Base-by-base conservation (phyloP, 148 eudicot genomes). In the Rhododendron williamsianum region DNA sequence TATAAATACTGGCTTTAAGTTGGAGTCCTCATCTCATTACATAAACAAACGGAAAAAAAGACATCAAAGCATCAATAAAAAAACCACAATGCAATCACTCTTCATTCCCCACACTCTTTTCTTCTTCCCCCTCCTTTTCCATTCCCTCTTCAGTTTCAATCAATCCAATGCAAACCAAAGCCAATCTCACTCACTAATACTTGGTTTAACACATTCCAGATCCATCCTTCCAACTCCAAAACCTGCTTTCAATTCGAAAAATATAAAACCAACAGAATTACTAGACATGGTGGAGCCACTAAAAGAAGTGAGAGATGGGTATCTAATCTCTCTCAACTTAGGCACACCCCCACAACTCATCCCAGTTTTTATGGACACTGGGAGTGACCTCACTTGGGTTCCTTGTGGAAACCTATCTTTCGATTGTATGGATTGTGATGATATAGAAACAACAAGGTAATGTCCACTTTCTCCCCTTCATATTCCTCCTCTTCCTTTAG, bases 301-400 rank as follows among this genome's bases (percentile, higher is more conserved):
- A 30, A 91, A 86, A 86, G 92, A 86, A 81, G 78, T 85, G 46
- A 92, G 93, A 82, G 93, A 93, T 87, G 95, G 93, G n/a, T 92
- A 91, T 84, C 65, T 93, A 8, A 89, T 93, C 83, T 90, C 95
- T 46, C 85, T 93, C 65, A 91, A 81, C 52, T 82, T 93, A 77
- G 95, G 95, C 56, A 87, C 91, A 81, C 94, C 94, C 16, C 89
- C 95, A 48, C 94, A 92, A 81, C 51, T 89, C 80, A 89, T 93
- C 82, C 93, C 87, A 82, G 92, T 89, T n/a, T 91, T 88, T 76
- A 82, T 93, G 87, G 95, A 93, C 79, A 90, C 95, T 9, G 93
- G 95, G 23, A 93, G 95, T 73, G 93, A 93, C 87, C 93, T 93
- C 33, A 91, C 91, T 84, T 91, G 95, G 95, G 95, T 93, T 7